phyloP scores from a whole-genome alignment of 352 stramenopile genomes.

The Phytophthora syringae region DNA sequence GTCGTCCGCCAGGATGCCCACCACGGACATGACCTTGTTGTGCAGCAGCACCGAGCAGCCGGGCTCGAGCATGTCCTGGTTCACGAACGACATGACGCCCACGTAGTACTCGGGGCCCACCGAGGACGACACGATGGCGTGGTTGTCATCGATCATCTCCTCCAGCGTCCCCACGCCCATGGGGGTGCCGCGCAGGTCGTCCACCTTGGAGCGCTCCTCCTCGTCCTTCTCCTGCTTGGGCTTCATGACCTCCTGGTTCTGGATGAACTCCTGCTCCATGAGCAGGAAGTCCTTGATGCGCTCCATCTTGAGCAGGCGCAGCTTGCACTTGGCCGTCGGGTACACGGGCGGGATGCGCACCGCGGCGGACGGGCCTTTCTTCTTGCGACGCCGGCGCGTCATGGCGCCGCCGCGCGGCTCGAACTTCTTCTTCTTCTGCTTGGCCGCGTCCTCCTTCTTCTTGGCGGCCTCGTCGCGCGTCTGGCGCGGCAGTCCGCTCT shows the following conservation, averaged over 20 bases:
- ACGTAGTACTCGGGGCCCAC: slow-evolving; percentile 99
- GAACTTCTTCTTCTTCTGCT: slow-evolving; percentile 95
- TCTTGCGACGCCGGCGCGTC: slow-evolving; percentile 91
- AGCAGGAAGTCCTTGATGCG: slow-evolving; percentile 99
- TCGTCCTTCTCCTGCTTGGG: slow-evolving; percentile 99
- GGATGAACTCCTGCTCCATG: slow-evolving; percentile 99
- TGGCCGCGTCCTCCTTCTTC: slow-evolving; percentile 93
- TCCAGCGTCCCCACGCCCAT: slow-evolving; percentile 99
- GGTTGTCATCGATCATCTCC: slow-evolving; percentile 99
- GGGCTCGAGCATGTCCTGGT: slow-evolving; percentile 99
- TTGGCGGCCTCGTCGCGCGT: slow-evolving; percentile 83
- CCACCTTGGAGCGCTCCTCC: slow-evolving; percentile 98
- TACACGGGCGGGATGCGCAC: slow-evolving; percentile 93
- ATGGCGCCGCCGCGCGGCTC: slow-evolving; percentile 85
- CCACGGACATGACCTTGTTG: slow-evolving; percentile 99
- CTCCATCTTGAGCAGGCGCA: slow-evolving; percentile 99
- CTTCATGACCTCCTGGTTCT: slow-evolving; percentile 99
- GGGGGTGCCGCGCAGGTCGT: slow-evolving; percentile 98
- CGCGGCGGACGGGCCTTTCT: slow-evolving; percentile 91
- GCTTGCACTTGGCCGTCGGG: slow-evolving; percentile 99
- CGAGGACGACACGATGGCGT: slow-evolving; percentile 98
- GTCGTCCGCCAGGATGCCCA: slow-evolving; percentile 99
- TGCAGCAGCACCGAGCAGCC: slow-evolving; percentile 98
- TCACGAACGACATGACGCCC: slow-evolving; percentile 99
- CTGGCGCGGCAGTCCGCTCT: slow-evolving; percentile 85